Conservation (phyloP, 805 yeast species). For the Nakazawaea ishiwadae region DNA sequence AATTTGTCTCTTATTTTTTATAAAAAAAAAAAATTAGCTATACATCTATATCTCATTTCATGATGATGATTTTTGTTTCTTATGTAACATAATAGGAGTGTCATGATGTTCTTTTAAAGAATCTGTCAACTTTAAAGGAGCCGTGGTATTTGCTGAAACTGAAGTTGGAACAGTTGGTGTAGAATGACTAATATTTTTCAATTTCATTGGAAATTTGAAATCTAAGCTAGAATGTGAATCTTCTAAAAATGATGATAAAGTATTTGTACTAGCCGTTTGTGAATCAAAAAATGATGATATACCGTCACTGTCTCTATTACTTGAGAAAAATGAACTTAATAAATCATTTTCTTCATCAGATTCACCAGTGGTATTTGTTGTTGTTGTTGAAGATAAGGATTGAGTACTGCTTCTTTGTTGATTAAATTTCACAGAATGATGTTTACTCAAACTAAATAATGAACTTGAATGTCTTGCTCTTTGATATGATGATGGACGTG, state of each 20-base stretch:
- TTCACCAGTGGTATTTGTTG: neutral
- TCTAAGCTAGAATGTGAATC: constrained; percentile 1
- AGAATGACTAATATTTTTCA: neutral
- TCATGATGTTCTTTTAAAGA: constrained; percentile 23
- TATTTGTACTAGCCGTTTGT: constrained; percentile 2
- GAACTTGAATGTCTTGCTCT: constrained; percentile 10
- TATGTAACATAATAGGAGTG: constrained; percentile 22
- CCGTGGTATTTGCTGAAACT: neutral
- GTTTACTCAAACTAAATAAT: constrained; percentile 6
- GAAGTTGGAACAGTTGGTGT: neutral
- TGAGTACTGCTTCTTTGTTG: constrained; percentile 1
- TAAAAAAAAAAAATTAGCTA: neutral
- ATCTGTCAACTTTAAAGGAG: constrained; percentile 15
- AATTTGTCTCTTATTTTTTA: neutral
- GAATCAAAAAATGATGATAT: constrained; percentile 8
- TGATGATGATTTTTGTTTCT: constrained; percentile 16
- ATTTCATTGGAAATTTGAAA: constrained; percentile 8
- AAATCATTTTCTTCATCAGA: constrained; percentile 8
- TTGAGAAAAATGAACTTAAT: neutral
- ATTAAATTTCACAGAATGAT: constrained; percentile 8
- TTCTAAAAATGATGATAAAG: constrained; percentile 9
- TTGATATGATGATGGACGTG: constrained; percentile 3
- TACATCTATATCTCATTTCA: too few species aligned
- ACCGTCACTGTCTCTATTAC: constrained; percentile 5
- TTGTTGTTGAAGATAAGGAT: constrained; percentile 2